A percentile compares a stretch with the other conserved stretches of the same genome.
phyloP scores from a whole-genome alignment of 345 rosid species.

The Eucalyptus erythrocorys region DNA sequence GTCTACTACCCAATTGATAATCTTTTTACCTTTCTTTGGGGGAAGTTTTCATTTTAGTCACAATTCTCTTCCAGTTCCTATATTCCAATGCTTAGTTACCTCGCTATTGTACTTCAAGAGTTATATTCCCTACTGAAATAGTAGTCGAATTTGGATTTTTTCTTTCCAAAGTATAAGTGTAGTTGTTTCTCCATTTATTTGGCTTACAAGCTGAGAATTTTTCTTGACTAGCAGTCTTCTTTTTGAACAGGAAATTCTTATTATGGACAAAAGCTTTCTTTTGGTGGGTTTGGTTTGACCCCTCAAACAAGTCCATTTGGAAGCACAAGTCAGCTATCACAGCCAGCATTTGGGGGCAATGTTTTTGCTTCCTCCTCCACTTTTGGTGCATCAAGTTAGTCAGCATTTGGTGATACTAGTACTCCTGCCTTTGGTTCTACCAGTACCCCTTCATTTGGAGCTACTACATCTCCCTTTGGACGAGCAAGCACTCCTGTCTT shows the following conservation, averaged over 20 bases:
- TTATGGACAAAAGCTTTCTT: constrained; percentile 66
- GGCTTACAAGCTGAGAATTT: background rate
- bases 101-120: background rate
- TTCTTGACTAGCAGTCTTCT: background rate
- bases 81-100: background rate
- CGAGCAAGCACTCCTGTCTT: constrained; percentile 11
- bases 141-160: background rate
- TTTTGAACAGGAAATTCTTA: constrained; percentile 30
- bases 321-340: constrained; percentile 3
- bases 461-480: no score
- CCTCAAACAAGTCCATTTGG: constrained; percentile 12
- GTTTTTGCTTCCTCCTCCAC: constrained; percentile 46
- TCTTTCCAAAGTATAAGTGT: no score
- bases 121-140: background rate
- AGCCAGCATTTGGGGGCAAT: constrained; percentile 35
- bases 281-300: constrained; percentile 58
- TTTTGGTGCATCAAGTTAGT: constrained; percentile 6
- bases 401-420: constrained; percentile 7
- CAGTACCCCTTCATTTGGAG: constrained; percentile 1
- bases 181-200: background rate
- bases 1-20: background rate
- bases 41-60: background rate
- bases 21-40: background rate
- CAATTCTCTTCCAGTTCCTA: background rate
- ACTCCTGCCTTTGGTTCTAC: background rate